Evolutionary conservation across 2,329 filamentous ascomycete species (phyloP).

Genomic region (Calonectria hawksworthii): DNA sequence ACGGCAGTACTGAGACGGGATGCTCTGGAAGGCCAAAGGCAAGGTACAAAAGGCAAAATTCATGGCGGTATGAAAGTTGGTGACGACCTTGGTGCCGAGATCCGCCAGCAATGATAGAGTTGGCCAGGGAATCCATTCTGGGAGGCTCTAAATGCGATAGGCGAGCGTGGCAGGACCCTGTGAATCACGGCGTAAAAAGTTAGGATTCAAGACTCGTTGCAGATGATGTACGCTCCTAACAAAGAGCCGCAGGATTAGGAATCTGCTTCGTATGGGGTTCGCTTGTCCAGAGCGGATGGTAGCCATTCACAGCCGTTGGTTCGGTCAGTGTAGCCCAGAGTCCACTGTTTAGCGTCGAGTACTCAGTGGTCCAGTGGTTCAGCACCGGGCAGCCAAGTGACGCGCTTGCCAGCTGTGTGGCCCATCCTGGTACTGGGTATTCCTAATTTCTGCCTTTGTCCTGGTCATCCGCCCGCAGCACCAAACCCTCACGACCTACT

Average conservation of each 20-base stretch:
- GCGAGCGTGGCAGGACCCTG: slow-evolving; percentile 2
- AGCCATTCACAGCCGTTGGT: neutral
- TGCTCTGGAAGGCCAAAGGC: neutral
- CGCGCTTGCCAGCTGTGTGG: slow-evolving; percentile 26
- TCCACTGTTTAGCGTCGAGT: slow-evolving; percentile 1
- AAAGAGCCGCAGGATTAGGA: slow-evolving; percentile 17
- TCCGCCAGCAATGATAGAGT: neutral
- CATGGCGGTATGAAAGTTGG: neutral
- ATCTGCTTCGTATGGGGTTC: neutral
- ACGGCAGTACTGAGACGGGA: neutral
- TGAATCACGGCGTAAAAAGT: slow-evolving; percentile 3
- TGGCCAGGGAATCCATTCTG: slow-evolving; percentile 11
- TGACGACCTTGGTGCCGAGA: slow-evolving; percentile 1
- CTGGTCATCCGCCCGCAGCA: slow-evolving; percentile 43
- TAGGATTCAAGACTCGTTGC: slow-evolving; percentile 19
- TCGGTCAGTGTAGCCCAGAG: slow-evolving; percentile 2
- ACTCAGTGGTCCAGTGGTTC: slow-evolving; percentile 1
- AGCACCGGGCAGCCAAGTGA: slow-evolving; percentile 13
- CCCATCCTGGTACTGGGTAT: slow-evolving; percentile 33
- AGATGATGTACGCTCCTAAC: slow-evolving; percentile 1
- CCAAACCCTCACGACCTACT: slow-evolving; percentile 25
- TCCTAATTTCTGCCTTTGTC: slow-evolving; percentile 45
- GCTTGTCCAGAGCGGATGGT: neutral
- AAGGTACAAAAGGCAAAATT: slow-evolving; percentile 2
- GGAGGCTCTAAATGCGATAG: slow-evolving; percentile 1